Evolutionary conservation across 2,329 filamentous ascomycete species (phyloP), one percentile per base, ranked within the genome.

Genomic region (Aspergillus nomiae): DNA sequence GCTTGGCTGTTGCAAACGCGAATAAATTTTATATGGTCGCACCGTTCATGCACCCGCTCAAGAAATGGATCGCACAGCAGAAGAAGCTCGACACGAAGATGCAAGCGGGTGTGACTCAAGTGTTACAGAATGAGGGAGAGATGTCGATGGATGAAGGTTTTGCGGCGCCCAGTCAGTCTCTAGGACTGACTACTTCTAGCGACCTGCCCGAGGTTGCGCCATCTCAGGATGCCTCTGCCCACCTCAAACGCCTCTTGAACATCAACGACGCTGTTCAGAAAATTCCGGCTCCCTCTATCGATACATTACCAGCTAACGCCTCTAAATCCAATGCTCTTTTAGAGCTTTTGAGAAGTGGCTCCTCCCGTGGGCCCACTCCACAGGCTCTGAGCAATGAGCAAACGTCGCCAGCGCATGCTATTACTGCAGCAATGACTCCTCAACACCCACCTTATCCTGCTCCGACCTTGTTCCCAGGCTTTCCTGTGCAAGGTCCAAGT

Each of bases 21-120:
- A 93, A 92, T 76, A 97, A 94, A 73, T 98, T 97, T 76, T 99
- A 97, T 79, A 97, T 98, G 92, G 95, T 99, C 21, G 93, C 93
- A 0, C 94, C 94, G 0, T 99, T 99, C 74, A 83, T 98, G 60
- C 88, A 88, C 1, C 91, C 89, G 7, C 79, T 99, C 56, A 94
- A 92, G 78, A 92, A 92, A 76, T 98, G 94, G 94, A 92, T 98
- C 54, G 82, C 88, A n/a, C 87, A 90, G 67, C 92, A 96, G 78
- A 90, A 87, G 81, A 93, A 90, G 78, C 83, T 85, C n/a, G 91
- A 92, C 69, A 81, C 82, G 10, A 81, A 82, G 69, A 81, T 80
- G 66, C 75, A 77, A 21, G 70, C 79, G 32, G 81, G 74, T 43
- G 76, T 74, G 36, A 76, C 77, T 16, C 80, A 84, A 36, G 70